Evolutionary conservation across 164 flowering plant genomes (phyloP), one percentile per base, ranked within the genome.

Genomic region (Annona squamosa): DNA sequence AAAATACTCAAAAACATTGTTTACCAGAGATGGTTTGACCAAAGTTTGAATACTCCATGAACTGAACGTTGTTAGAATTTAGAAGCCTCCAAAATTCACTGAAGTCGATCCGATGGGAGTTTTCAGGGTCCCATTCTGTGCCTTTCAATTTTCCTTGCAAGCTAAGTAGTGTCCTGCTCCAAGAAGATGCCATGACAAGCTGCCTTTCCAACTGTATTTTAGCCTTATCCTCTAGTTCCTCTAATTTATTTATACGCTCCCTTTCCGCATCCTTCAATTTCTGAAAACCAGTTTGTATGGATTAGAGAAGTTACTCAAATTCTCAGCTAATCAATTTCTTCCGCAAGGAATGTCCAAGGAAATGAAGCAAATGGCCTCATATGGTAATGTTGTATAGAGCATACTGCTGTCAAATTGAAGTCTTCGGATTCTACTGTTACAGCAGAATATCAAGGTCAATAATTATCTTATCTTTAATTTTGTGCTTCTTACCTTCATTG

Each of bases 121-220:
- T 89, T 73, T 83, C 89, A 69, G 99, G 99, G 81, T 94, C 96
- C 94, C 92, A 94, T 79, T 92, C 91, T 2, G 98, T 88, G 62
- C 98, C 98, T 75, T 87, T 92, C 81, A 94, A 77, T 79, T 90
- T 94, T 63, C 98, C 97, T 45, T 85, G 88, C 83, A 87, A 67
- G 19, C 89, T 82, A 79, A 92, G 77, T 78, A 94, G 81, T 4
- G 83, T 72, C 84, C 98, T 83, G 73, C 98, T 91, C 99, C 99
- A 94, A 63, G 74, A 71, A 2, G 98, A 92, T 74, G 98, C 96
- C 97, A 92, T 83, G 6, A 89, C 86, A 75, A 92, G 88, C 84
- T 91, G 94, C 81, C 99, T 91, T 69, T 92, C 98, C 74, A 92
- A 77, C 80, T 94, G 97, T 76, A 88, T 72, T 73, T 91, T 84